phyloP scores from a whole-genome alignment of 768 basidiomycete genomes.

The Phanerochaete carnosa region DNA sequence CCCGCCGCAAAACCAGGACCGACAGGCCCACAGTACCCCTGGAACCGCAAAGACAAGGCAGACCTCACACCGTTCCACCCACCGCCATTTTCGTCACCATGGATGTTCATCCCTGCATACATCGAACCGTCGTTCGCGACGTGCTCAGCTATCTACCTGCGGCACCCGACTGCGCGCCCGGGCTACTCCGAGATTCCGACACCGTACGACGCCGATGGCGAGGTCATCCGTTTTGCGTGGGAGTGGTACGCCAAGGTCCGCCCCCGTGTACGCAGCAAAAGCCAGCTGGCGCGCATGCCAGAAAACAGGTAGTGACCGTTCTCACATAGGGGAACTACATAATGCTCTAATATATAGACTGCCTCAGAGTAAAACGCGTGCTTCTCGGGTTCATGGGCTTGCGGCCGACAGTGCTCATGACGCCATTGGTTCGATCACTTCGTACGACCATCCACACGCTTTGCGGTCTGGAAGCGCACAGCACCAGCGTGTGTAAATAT shows the following conservation, averaged over 20 bases:
- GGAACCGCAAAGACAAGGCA: constrained; percentile 10
- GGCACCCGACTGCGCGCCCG: constrained; percentile 95
- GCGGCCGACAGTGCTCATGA: not conserved
- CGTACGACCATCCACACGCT: not conserved
- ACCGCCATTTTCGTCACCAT: constrained; percentile 84
- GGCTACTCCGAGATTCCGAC: constrained; percentile 95
- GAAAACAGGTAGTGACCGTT: constrained; percentile 48
- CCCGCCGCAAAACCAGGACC: not conserved
- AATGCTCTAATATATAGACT: not conserved
- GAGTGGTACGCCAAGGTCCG: constrained; percentile 86
- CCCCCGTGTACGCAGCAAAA: constrained; percentile 62
- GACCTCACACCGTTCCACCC: constrained; percentile 74
- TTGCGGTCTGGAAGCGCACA: no score
- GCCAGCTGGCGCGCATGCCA: constrained; percentile 59
- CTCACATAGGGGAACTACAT: not conserved
- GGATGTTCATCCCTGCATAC: constrained; percentile 92
- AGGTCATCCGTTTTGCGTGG: constrained; percentile 90
- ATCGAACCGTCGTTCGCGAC: constrained; percentile 83
- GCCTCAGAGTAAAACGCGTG: not conserved
- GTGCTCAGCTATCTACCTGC: constrained; percentile 89
- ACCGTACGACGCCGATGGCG: constrained; percentile 94
- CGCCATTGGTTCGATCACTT: not conserved
- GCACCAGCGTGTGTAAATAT: no score
- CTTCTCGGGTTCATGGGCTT: not conserved
- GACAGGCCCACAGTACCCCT: not conserved